Base-by-base conservation (phyloP, 1,284 basidiomycete species). In the Heimioporus punctisporus region DNA sequence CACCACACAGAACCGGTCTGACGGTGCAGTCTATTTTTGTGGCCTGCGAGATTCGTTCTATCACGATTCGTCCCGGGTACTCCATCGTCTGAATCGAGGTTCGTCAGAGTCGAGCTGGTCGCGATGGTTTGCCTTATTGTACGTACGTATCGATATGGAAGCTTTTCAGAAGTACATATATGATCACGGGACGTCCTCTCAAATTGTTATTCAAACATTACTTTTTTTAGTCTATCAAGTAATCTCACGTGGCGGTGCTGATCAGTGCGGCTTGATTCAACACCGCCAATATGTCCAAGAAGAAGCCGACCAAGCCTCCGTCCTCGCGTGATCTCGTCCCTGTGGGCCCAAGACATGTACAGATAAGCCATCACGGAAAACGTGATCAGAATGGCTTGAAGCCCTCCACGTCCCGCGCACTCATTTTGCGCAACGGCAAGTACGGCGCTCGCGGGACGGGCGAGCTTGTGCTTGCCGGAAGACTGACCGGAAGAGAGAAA, bases 401-500 rank as follows among this genome's bases (percentile, higher is more conserved):
- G 58, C 86, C 85, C 0, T 82, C 84, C 2, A 92, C 90, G 2
- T 74, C 78, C 24, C 82, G 84, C 46, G 89, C 89, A n/a, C 76
- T 92, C 52, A 68, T 90, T 54, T 70, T 92, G 55, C 80, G 90
- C 55, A 88, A 90, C 64, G 86, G 86, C 40, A 91, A 89, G 63
- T 71, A 87, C 69, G 88, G 85, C 6, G 76, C 85, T 28, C 79
- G 78, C 54, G 89, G 89, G 43, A 83, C 84, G 5, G 89, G 88
- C 26, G 88, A 90, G 68, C 27, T 90, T 40, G 66, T 84, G 46
- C 68, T 81, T 21, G 73, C 76, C 51, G 77, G 72, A 31, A 86
- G 78, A 64, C 80, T 90, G 60, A 83, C 79, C 54, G 89, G 89
- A 2, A 78, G 87, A 62, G 90, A 92, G 71, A 92, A 92, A 63